Evolutionary conservation across 257 asterid species (phyloP), one percentile per base, ranked within the genome.

Genomic region (Solanum peruvianum): DNA sequence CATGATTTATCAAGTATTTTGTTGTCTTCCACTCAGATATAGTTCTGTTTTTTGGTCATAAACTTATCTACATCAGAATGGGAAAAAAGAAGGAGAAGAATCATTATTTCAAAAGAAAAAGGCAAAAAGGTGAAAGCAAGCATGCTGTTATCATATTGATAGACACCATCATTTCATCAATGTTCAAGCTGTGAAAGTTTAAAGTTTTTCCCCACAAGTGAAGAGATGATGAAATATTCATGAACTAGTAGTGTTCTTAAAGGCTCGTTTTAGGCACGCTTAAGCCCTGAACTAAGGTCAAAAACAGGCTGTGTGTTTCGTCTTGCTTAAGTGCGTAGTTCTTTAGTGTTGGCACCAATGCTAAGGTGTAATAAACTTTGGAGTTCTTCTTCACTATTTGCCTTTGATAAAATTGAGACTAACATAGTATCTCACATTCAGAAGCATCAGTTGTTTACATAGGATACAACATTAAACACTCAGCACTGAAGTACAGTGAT

Each of bases 141-240:
- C 85, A 80, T 80, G 85, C 29, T 47, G 21, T 45, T 29, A 16
- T 81, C 86, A 82, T 73, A n/a, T 73, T 82, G 49, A 37, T 83
- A 90, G 73, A 87, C 91, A 82, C 52, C 84, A 90, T 90, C 60
- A 90, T 89, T 89, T 71, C 60, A 86, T 25, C 88, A 49, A 71
- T 69, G 89, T 66, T 77, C 69, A 85, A 83, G 41, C 35, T 33
- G 84, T 87, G 84, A 90, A 80, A 80, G 83, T 12, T 23, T 2
- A 42, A 72, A 72, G 33, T 73, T 73, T 41, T 41, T 41, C 41
- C 41, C 84, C 84, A 47, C 67, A 14, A 78, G 39, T 9, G 42
- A 45, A 45, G 27, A 45, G 41, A 77, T 44, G 49, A 37, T 72
- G 78, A 33, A 71, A 71, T 71, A 18, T 39, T 73, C 11, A 73